Evolutionary conservation across 2,329 filamentous ascomycete species (phyloP).

Genomic region (Dactylellina sp.): DNA sequence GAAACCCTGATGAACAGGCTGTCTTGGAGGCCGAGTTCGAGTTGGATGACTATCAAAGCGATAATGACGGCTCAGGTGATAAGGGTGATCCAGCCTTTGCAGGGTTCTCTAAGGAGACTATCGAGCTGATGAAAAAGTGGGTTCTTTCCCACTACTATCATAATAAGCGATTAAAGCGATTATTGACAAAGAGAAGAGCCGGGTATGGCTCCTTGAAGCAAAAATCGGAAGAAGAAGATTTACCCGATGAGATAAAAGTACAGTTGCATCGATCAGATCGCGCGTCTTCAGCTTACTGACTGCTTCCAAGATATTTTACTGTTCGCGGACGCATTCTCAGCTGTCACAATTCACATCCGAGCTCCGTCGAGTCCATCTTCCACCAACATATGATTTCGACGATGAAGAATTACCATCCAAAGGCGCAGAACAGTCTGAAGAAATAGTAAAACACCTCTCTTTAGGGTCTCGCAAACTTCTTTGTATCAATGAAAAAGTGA

Average conservation of each 20-base stretch:
- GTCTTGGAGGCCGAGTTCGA: slow-evolving; percentile 77
- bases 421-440: slow-evolving; percentile 64
- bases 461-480: slow-evolving; percentile 86
- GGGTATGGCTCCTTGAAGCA: slow-evolving; percentile 41
- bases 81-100: slow-evolving; percentile 62
- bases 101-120: slow-evolving; percentile 79
- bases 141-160: slow-evolving; percentile 63
- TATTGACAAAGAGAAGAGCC: slow-evolving; percentile 21
- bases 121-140: slow-evolving; percentile 77
- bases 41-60: slow-evolving; percentile 79
- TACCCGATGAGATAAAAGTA: slow-evolving; percentile 77
- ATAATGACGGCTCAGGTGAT: slow-evolving; percentile 66
- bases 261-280: slow-evolving; percentile 39
- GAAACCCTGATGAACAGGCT: slow-evolving; percentile 54
- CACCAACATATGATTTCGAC: slow-evolving; percentile 74
- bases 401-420: slow-evolving; percentile 57
- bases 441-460: slow-evolving; percentile 81
- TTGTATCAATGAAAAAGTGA: slow-evolving; percentile 89
- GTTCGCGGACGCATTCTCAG: slow-evolving; percentile 92
- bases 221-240: slow-evolving; percentile 67
- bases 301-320: slow-evolving; percentile 78
- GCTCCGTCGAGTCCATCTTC: slow-evolving; percentile 80
- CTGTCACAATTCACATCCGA: slow-evolving; percentile 88
- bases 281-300: slow-evolving; percentile 35
- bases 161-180: background rate